Base-by-base conservation (phyloP, 2,329 filamentous ascomycete species). In the Penicillium glabrum region DNA sequence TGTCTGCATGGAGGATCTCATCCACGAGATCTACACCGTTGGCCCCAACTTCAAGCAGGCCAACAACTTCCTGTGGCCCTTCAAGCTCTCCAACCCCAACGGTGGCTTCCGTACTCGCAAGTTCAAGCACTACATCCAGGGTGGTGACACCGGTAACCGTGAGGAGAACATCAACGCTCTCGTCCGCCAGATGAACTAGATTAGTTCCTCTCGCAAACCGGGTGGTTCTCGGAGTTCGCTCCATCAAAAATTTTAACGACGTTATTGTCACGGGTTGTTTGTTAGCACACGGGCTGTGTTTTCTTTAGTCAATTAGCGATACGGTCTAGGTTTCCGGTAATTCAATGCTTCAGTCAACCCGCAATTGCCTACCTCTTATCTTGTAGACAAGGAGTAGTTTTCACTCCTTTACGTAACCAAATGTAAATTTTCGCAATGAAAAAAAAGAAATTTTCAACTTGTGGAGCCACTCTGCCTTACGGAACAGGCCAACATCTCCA, bases 11-110 rank as follows among this genome's bases (percentile, higher is more conserved):
- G 95, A 99, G 85, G 95, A 99, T 83, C 83, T 99, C 70, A 93
- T 99, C 81, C 95, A 99, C 86, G 95, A 99, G 86, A 96, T 96
- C 83, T 93, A 87, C 87, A 96, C 93, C 59, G 95, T 98, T 69
- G 93, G 95, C 77, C 93, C 93, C 84, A 98, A 98, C 89, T 96
- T 95, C 90, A 98, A 97, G 89, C 93, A 97, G 85, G 92, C 91
- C 74, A 87, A 89, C 84, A 99, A 98, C 89, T 98, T 98, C 88
- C 83, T 98, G 70, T 99, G 95, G 95, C 95, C 95, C 77, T 99
- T 99, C 89, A 98, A 99, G 90, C 90, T 99, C 70, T 92, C 87
- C 87, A 97, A 96, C 88, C 95, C 95, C 77, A 98, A 83, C 71
- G 95, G 95, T 79, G 93, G 95, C 67, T 99, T 98, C 91, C 89